A percentile compares a stretch with the other conserved stretches of the same genome.
phyloP scores from a whole-genome alignment of 805 yeast genomes.

The Metschnikowia amazonensis region DNA sequence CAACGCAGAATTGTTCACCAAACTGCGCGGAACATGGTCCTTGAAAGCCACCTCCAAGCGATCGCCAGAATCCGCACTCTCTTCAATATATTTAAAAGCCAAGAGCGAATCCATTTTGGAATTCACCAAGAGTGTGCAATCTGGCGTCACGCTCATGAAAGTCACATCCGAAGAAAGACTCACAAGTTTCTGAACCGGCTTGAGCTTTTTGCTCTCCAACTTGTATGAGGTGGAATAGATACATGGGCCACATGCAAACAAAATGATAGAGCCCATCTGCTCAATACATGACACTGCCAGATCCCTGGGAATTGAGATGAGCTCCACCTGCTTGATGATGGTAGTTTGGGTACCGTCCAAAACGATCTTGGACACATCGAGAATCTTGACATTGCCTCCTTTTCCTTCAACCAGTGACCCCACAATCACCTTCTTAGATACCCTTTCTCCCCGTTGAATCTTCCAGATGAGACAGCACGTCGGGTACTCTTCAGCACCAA shows the following conservation, averaged over 20 bases:
- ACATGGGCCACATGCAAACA: constrained; percentile 29
- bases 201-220: constrained; percentile 29
- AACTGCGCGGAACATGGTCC: constrained; percentile 33
- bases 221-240: constrained; percentile 34
- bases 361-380: constrained; percentile 27
- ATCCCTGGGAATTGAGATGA: constrained; percentile 29
- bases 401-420: constrained; percentile 21
- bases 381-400: constrained; percentile 32
- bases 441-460: constrained; percentile 26
- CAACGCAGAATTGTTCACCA: constrained; percentile 28
- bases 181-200: constrained; percentile 23
- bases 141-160: constrained; percentile 21
- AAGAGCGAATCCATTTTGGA: constrained; percentile 36
- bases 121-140: constrained; percentile 22
- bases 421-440: constrained; percentile 35
- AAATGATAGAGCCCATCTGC: constrained; percentile 31
- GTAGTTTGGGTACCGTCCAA: constrained; percentile 15
- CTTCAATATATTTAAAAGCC: constrained; percentile 22
- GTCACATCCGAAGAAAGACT: constrained; percentile 31
- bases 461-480: constrained; percentile 34
- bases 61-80: not conserved
- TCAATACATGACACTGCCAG: constrained; percentile 33
- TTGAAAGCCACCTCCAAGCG: constrained; percentile 18
- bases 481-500: constrained; percentile 30
- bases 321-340: constrained; percentile 25